Percentiles rank a stretch among this genome's conserved stretches.
Evolutionary conservation across 208 protist genomes (phyloP).

Genomic region (Leishmania gerbilli): DNA sequence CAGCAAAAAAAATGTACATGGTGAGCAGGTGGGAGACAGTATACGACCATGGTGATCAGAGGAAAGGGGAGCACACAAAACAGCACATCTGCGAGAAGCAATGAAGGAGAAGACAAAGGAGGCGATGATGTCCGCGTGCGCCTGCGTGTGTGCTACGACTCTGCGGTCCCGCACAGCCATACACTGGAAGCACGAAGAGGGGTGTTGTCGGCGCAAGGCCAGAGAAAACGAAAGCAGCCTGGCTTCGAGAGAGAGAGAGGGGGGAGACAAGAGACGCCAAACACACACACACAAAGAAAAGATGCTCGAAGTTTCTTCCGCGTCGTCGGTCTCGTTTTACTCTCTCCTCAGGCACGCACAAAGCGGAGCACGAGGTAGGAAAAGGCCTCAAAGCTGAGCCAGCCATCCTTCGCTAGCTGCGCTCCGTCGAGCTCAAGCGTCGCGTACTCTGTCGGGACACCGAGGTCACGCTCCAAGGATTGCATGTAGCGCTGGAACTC

Average conservation of each 20-base stretch:
- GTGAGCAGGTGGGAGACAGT: background rate
- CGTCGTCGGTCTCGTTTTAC: background rate
- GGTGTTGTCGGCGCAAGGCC: background rate
- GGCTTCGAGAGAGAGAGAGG: background rate
- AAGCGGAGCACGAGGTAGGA: conserved; percentile 80
- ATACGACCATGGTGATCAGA: background rate
- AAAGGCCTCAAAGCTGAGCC: conserved; percentile 75
- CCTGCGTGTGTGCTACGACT: background rate
- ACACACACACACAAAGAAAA: background rate
- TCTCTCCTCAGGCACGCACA: conserved; percentile 21
- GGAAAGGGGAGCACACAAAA: background rate
- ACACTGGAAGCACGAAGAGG: background rate
- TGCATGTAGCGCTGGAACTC: conserved; percentile 52
- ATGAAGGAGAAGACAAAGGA: background rate
- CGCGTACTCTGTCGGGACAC: conserved; percentile 47
- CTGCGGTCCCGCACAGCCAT: background rate
- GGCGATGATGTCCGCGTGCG: background rate
- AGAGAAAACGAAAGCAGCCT: background rate
- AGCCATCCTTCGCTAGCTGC: conserved; percentile 48
- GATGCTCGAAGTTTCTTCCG: background rate
- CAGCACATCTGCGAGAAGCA: background rate
- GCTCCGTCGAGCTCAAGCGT: conserved; percentile 45
- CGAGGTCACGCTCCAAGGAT: conserved; percentile 67
- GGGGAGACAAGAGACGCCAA: background rate
- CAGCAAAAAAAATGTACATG: conserved; percentile 1